Evolutionary conservation across 441 rosid species (phyloP), one percentile per base, ranked within the genome.

Genomic region (Mallotus japonicus): DNA sequence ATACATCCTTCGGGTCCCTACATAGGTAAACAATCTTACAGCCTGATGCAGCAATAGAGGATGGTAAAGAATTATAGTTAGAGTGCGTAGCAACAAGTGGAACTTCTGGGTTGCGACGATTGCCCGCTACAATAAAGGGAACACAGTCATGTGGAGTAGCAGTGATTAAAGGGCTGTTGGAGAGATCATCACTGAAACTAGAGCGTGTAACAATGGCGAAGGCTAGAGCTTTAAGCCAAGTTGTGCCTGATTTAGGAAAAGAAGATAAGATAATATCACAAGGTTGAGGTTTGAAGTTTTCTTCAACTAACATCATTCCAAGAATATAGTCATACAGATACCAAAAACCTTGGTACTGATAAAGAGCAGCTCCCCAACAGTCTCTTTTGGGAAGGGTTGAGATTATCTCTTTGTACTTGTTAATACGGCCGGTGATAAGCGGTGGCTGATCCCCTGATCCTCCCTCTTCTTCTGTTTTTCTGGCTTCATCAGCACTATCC

Each of bases 161-260:
- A 47, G 51, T 37, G 40, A 44, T 5, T 8, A 44, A 44, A 44
- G 49, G 49, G 49, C 1, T 44, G 11, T 44, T 44, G 47, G 47
- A 44, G 47, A 6, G 10, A 6, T 16, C 57, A 54, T 24, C 28
- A 24, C 28, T 24, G 28, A 24, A 24, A 24, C 28, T 24, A 24
- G 57, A 54, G 20, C 57, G 57, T 0, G 24, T 54, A 6, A 54
- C 10, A 16, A 54, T 54, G 24, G 58, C 58, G 16, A 54, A 54
- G 5, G 58, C 58, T 16, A 54, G 24, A 54, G 58, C 58, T n/a
- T 54, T 54, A 54, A 54, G 58, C 58, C 58, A 54, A 54, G 58
- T n/a, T 16, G 24, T 54, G 58, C 58, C 58, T 54, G 24, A 16
- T 17, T 54, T 54, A 6, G 10, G 22, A n/a, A 54, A 54, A 54